Evolutionary conservation across 805 yeast species (phyloP), one percentile per base, ranked within the genome.

Genomic region (Myxozyma vanderwaltii): DNA sequence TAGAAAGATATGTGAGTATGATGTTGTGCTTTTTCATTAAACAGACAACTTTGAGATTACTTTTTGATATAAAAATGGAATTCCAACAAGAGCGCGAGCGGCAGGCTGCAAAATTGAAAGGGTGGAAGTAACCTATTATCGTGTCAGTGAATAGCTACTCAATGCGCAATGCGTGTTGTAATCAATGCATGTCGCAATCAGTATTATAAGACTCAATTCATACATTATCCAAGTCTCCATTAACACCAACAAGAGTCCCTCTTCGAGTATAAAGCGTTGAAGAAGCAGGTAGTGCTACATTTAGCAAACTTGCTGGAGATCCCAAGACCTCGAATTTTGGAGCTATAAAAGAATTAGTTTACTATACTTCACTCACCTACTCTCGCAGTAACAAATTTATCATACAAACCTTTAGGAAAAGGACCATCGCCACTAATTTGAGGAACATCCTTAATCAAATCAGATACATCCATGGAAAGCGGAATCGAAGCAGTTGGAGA

Each of bases 321-420:
- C 82, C 83, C 13, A 79, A 56, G 3, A 78, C 76, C 35, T 70
- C 68, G 67, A 80, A 78, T 49, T 68, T 63, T 2, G 83, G 82
- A 40, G 62, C 70, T 59, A 33, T n/a, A 35, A 3, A 36, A 45
- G 40, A 24, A n/a, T n/a, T n/a, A n/a, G n/a, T n/a, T n/a, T n/a
- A n/a, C n/a, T n/a, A n/a, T n/a, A n/a, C n/a, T n/a, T n/a, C n/a
- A n/a, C n/a, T n/a, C n/a, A n/a, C n/a, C n/a, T n/a, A n/a, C n/a
- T n/a, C n/a, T n/a, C n/a, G n/a, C n/a, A n/a, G n/a, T 19, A 27
- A 5, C 31, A n/a, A 4, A 17, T 21, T 2, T 23, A 46, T n/a
- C n/a, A 27, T 2, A 19, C 39, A 29, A 26, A 63, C 65, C 51
- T 13, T 41, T 40, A 17, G 69, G 69, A 58, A 67, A 67, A 23